Percentiles rank a stretch among this genome's conserved stretches.
phyloP scores from a whole-genome alignment of 805 yeast species.

The Jamesozyma spencerorum region DNA sequence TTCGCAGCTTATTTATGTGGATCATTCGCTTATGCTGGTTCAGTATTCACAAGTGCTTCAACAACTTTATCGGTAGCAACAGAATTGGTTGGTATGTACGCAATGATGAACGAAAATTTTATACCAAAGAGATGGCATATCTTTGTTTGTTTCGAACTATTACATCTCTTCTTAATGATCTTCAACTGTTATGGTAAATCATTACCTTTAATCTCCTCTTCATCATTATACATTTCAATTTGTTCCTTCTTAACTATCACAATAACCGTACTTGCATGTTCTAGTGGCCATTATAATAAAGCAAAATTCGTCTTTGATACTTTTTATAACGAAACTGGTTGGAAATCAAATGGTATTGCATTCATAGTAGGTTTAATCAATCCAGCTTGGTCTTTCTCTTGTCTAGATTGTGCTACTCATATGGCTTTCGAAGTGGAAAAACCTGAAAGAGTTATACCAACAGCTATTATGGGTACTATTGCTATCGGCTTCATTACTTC shows the following conservation, averaged over 20 bases:
- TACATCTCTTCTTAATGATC: constrained; percentile 38
- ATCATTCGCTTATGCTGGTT: constrained; percentile 55
- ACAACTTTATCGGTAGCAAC: constrained; percentile 50
- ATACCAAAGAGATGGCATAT: constrained; percentile 46
- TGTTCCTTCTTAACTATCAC: constrained; percentile 48
- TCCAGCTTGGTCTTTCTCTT: constrained; percentile 64
- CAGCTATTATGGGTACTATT: constrained; percentile 56
- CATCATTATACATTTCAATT: constrained; percentile 47
- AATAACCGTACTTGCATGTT: constrained; percentile 45
- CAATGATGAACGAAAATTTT: constrained; percentile 27
- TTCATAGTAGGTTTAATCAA: constrained; percentile 59
- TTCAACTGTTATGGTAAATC: constrained; percentile 49
- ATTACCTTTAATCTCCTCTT: constrained; percentile 42
- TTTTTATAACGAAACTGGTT: constrained; percentile 53
- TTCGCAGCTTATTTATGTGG: constrained; percentile 54
- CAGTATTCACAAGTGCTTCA: constrained; percentile 56
- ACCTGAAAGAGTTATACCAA: constrained; percentile 56
- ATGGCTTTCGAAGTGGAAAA: constrained; percentile 59
- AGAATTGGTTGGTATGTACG: constrained; percentile 44
- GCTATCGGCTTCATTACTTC: constrained; percentile 62
- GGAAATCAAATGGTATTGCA: constrained; percentile 51
- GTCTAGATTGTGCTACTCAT: constrained; percentile 65
- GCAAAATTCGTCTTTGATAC: constrained; percentile 51
- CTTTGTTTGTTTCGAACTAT: constrained; percentile 42
- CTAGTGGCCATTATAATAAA: constrained; percentile 46